A percentile compares a stretch with the other conserved stretches of the same genome.
Conservation (phyloP, 495 filamentous ascomycete species). For the Xylaria grammica region DNA sequence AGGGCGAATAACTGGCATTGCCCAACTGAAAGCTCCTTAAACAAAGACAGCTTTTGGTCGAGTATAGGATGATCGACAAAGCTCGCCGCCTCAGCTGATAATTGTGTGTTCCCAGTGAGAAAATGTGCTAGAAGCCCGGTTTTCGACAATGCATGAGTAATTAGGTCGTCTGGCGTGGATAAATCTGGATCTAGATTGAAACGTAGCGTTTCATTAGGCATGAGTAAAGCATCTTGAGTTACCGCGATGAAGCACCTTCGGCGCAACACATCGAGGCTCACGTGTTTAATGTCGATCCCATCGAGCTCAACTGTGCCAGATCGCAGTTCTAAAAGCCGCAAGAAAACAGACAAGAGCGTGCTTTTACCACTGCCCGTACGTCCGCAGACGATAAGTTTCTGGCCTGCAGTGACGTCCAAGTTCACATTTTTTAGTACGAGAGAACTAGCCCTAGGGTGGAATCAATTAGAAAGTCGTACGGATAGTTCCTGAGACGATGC, state of each 20-base stretch:
- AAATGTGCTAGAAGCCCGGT: constrained; percentile 34
- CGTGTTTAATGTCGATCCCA: constrained; percentile 45
- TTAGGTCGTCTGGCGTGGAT: constrained; percentile 37
- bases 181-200: constrained; percentile 53
- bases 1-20: constrained; percentile 27
- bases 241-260: constrained; percentile 42
- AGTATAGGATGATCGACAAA: not conserved
- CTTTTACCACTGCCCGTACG: constrained; percentile 47
- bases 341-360: constrained; percentile 44
- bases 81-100: not conserved
- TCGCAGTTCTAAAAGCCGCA: constrained; percentile 41
- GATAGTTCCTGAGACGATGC: not conserved
- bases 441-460: too few relatives aligned
- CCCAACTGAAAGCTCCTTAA: constrained; percentile 3
- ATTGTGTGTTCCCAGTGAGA: constrained; percentile 26
- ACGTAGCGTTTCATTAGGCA: constrained; percentile 49
- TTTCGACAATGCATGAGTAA: constrained; percentile 43
- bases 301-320: constrained; percentile 52
- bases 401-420: constrained; percentile 56
- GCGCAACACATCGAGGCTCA: constrained; percentile 43
- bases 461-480: too few relatives aligned
- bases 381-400: constrained; percentile 62
- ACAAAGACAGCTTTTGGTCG: not conserved
- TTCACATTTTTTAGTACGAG: constrained; percentile 51
- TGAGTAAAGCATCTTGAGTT: constrained; percentile 55